Percentiles rank a stretch among this genome's conserved stretches.
phyloP scores from a whole-genome alignment of 257 asterid species.

The Ballota nigra region DNA sequence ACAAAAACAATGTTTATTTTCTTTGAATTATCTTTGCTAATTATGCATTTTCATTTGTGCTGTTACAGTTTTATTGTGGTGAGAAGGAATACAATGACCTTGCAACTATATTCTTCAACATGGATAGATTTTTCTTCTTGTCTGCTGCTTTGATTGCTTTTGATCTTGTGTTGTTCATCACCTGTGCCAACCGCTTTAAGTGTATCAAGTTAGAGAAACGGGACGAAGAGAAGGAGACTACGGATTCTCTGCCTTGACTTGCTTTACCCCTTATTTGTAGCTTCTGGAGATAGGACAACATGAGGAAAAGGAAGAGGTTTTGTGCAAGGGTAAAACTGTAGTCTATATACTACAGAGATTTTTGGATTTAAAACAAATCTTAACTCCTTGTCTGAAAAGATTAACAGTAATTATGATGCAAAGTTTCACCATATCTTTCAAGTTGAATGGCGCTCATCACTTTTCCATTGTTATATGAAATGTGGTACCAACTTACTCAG shows the following conservation, averaged over 20 bases:
- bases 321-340: too few relatives aligned
- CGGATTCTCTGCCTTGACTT: slow-evolving; percentile 34
- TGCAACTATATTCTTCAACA: slow-evolving; percentile 95
- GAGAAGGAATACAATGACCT: slow-evolving; percentile 91
- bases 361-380: too few relatives aligned
- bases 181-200: too few relatives aligned
- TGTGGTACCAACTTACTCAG: slow-evolving; percentile 12
- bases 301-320: slow-evolving; percentile 20
- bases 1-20: slow-evolving; percentile 7
- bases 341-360: too few relatives aligned
- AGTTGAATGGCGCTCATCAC: not conserved
- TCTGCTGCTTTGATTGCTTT: too few relatives aligned
- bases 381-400: too few relatives aligned
- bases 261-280: slow-evolving; percentile 17
- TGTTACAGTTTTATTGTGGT: slow-evolving; percentile 76
- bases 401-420: slow-evolving; percentile 17
- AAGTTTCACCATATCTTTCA: too few relatives aligned
- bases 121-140: too few relatives aligned
- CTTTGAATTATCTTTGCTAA: slow-evolving; percentile 12
- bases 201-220: slow-evolving; percentile 18
- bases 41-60: slow-evolving; percentile 18
- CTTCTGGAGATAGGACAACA: slow-evolving; percentile 24
- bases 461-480: not conserved
- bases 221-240: slow-evolving; percentile 26
- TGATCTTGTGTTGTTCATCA: too few relatives aligned